A percentile compares a stretch with the other conserved stretches of the same genome.
phyloP scores from a whole-genome alignment of 169 alveolate genomes.

The Babesia ovis region DNA sequence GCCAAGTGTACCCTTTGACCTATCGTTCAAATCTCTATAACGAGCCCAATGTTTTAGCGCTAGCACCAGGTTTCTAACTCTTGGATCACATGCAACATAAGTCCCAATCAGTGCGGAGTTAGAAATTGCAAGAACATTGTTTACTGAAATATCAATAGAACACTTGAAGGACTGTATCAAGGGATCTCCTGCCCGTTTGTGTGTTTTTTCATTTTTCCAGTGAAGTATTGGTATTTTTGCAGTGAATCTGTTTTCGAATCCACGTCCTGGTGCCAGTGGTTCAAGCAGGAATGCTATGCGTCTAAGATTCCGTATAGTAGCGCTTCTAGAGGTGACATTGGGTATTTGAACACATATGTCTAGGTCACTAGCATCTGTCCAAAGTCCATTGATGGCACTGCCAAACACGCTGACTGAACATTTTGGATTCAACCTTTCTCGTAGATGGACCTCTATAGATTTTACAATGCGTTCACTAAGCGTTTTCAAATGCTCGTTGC shows the following conservation, averaged over 20 bases:
- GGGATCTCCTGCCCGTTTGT: background rate
- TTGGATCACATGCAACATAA: constrained; percentile 77
- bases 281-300: constrained; percentile 69
- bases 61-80: constrained; percentile 75
- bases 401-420: constrained; percentile 70
- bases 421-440: constrained; percentile 52
- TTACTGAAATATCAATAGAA: constrained; percentile 77
- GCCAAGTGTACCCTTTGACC: constrained; percentile 79
- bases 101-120: constrained; percentile 77
- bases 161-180: constrained; percentile 17
- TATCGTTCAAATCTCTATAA: constrained; percentile 72
- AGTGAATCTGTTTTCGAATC: constrained; percentile 75
- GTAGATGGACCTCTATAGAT: constrained; percentile 22
- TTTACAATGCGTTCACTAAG: constrained; percentile 11
- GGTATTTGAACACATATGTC: constrained; percentile 80
- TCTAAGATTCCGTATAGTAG: constrained; percentile 67
- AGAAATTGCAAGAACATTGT: constrained; percentile 76
- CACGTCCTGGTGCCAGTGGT: constrained; percentile 67
- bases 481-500: background rate
- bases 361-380: constrained; percentile 78
- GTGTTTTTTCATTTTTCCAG: constrained; percentile 47
- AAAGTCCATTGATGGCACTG: constrained; percentile 76
- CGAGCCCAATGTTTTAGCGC: constrained; percentile 82
- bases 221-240: constrained; percentile 81
- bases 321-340: constrained; percentile 68